phyloP scores from a whole-genome alignment of 2,329 filamentous ascomycete species.

The Pseudofabraea citricarpa region DNA sequence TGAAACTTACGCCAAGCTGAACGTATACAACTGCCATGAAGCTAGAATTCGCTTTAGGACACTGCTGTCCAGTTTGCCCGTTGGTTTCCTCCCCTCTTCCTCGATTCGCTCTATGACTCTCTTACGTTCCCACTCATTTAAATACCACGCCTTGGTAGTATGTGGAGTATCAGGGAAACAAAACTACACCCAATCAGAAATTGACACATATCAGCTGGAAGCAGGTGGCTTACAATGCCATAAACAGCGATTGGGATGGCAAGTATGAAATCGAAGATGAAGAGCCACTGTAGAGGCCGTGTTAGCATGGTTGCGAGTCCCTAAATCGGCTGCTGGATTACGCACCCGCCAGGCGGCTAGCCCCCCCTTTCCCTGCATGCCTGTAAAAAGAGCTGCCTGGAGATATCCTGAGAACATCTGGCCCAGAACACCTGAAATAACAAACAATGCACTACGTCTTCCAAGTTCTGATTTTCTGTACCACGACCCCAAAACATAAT shows the following conservation, averaged over 20 bases:
- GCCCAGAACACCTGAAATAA: slow-evolving; percentile 27
- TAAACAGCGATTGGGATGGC: slow-evolving; percentile 22
- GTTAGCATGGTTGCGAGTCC: too few species aligned
- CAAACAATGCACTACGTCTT: slow-evolving; percentile 35
- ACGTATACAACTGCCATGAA: slow-evolving; percentile 61
- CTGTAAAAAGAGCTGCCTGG: slow-evolving; percentile 33
- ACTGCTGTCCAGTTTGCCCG: slow-evolving; percentile 37
- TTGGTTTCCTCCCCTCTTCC: slow-evolving; percentile 32
- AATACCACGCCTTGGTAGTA: slow-evolving; percentile 33
- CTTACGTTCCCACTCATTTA: slow-evolving; percentile 28
- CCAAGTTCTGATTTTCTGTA: slow-evolving; percentile 36
- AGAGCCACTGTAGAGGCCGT: slow-evolving; percentile 43
- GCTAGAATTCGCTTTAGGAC: slow-evolving; percentile 50
- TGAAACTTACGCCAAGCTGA: slow-evolving; percentile 40
- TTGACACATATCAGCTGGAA: too few species aligned
- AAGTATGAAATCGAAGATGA: slow-evolving; percentile 36
- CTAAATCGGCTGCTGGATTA: too few species aligned
- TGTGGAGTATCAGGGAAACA: slow-evolving; percentile 35
- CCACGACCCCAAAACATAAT: slow-evolving; percentile 37
- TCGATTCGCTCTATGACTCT: slow-evolving; percentile 36
- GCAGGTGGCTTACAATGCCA: slow-evolving; percentile 36
- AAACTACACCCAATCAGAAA: too few species aligned
- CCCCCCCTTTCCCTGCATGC: slow-evolving; percentile 32
- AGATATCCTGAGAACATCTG: slow-evolving; percentile 39
- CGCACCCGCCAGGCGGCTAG: slow-evolving; percentile 24